Evolutionary conservation across 345 rosid genomes (phyloP), one percentile per base, ranked within the genome.

Genomic region (Acer campestre): DNA sequence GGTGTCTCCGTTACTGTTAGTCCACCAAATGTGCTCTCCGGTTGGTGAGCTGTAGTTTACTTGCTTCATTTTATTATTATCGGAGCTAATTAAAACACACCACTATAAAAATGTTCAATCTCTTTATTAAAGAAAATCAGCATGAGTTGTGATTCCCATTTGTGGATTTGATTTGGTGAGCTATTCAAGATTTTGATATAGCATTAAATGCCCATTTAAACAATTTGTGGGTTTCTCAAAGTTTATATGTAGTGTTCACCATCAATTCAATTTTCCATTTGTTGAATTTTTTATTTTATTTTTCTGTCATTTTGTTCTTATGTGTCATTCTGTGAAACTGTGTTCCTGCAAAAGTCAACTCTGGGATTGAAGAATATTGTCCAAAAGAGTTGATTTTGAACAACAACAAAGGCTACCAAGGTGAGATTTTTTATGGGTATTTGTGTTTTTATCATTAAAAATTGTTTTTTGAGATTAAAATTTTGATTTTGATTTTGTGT

Each of bases 91-190:
- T 35, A 35, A 3, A 35, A 4, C 0, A 35, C 17, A 0, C 29
- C 61, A 9, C 12, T 75, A 75, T 65, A 65, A 46, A 65, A 62
- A 62, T 74, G 25, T 27, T 8, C 27, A 17, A 10, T 27, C 3
- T 27, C 3, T 62, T 44, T 16, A 14, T 53, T 16, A n/a, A 16
- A 53, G 7, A 53, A 14, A 53, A 53, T 4, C 58, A 53, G 6
- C 7, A n/a, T 0, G 22, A 23, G 38, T 42, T 22, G 35, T 61
- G 20, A 16, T 18, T n/a, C 12, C 69, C 69, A 5, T 64, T n/a
- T 49, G 11, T 49, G 61, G 70, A 44, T 42, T 71, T 48, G 70
- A 44, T 42, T 71, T 76, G 74, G 77, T 73, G 68, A 12, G 22
- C 61, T 40, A 6, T 73, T 68, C 71, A 38, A 38, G 44, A 25